Conservation (phyloP, 768 basidiomycete genomes). For the Russula earlei region DNA sequence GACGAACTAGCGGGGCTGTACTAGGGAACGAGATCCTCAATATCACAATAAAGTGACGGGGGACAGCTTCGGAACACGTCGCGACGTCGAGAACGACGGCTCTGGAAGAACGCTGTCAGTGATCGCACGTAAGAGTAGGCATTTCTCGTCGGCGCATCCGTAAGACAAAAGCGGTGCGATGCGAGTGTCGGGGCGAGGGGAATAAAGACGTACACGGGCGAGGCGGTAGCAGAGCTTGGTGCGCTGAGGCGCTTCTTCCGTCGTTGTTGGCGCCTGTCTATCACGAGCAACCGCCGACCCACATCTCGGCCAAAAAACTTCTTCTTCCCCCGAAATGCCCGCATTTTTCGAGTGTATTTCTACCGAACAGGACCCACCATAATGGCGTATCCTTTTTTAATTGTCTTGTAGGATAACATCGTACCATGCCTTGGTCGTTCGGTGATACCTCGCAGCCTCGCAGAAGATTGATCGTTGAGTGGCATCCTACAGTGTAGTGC, state of each 20-base stretch:
- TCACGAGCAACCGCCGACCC: not conserved
- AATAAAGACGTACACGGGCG: conserved; percentile 9
- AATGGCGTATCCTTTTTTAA: too few relatives aligned
- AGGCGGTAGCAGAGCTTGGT: not conserved
- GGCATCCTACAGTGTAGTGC: not conserved
- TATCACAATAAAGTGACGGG: not conserved
- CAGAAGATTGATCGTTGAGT: not conserved
- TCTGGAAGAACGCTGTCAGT: conserved; percentile 1
- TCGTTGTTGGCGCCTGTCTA: not conserved
- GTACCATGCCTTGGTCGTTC: not conserved
- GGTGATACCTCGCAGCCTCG: not conserved
- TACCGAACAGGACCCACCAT: too few relatives aligned
- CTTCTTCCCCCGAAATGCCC: not conserved
- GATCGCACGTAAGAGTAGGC: conserved; percentile 1
- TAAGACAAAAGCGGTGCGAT: not conserved
- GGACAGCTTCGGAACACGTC: not conserved
- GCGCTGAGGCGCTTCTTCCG: not conserved
- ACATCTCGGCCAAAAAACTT: not conserved
- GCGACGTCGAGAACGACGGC: not conserved
- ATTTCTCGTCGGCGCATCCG: conserved; percentile 2
- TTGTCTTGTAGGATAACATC: not conserved
- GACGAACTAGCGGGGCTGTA: not conserved
- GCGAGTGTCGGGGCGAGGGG: not conserved
- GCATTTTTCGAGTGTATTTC: too few relatives aligned
- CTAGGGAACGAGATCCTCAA: not conserved